Evolutionary conservation across 352 stramenopile species (phyloP).

Genomic region (Pythium plurisporium): DNA sequence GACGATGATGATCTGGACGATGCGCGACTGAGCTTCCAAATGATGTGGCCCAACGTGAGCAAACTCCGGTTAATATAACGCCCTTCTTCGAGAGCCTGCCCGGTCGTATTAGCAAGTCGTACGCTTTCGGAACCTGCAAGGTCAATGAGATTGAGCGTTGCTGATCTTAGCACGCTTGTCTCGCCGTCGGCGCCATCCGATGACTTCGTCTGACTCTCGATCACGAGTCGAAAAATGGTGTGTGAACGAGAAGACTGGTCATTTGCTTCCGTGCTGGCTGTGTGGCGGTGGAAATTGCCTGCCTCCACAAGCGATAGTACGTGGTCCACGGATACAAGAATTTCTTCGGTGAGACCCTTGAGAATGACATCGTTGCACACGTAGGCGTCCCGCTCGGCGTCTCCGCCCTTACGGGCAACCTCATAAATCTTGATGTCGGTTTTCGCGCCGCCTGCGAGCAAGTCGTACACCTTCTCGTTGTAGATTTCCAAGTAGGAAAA

Average conservation of each 20-base stretch:
- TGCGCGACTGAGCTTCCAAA: constrained; percentile 89
- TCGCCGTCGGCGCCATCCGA: neutral
- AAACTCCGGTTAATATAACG: constrained; percentile 90
- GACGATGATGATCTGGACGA: constrained; percentile 6
- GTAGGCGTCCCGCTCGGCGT: constrained; percentile 12
- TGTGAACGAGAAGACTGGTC: constrained; percentile 76
- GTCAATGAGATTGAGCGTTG: constrained; percentile 90
- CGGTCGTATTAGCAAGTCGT: constrained; percentile 71
- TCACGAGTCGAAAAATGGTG: constrained; percentile 73
- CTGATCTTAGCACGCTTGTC: constrained; percentile 40
- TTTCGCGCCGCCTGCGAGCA: constrained; percentile 75
- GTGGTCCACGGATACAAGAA: constrained; percentile 72
- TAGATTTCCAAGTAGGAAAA: constrained; percentile 98
- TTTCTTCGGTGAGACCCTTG: constrained; percentile 78
- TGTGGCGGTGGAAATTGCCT: constrained; percentile 73
- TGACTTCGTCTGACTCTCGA: constrained; percentile 66
- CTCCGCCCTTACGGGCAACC: constrained; percentile 40
- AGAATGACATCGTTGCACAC: constrained; percentile 83
- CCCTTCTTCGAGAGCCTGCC: constrained; percentile 78
- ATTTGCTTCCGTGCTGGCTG: constrained; percentile 69
- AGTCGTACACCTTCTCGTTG: constrained; percentile 96
- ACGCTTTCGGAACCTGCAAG: constrained; percentile 87
- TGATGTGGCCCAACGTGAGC: constrained; percentile 92
- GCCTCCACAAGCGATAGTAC: constrained; percentile 83
- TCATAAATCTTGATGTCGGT: constrained; percentile 78